Conservation (phyloP, 495 filamentous ascomycete species). For the Xylaria sp. region DNA sequence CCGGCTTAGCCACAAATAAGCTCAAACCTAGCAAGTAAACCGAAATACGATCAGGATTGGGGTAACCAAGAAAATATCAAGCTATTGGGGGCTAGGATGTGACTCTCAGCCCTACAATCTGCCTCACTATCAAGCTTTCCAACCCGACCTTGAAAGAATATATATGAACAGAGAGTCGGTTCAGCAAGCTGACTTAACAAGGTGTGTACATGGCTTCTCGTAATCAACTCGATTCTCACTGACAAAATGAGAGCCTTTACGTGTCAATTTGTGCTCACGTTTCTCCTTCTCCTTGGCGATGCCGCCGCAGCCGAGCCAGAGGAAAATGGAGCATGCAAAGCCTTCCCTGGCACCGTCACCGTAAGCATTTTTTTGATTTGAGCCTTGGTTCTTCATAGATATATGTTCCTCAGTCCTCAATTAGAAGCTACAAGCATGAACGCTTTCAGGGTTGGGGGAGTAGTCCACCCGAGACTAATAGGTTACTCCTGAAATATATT, state of each 20-base stretch:
- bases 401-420: not conserved
- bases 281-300: slow-evolving; percentile 25
- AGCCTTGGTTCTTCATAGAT: not conserved
- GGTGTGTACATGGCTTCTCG: not conserved
- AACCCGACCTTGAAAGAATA: not conserved
- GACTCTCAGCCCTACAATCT: slow-evolving; percentile 7
- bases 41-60: slow-evolving; percentile 20
- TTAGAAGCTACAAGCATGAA: not conserved
- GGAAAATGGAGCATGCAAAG: slow-evolving; percentile 38
- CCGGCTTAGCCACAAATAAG: slow-evolving; percentile 4
- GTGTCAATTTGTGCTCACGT: slow-evolving; percentile 11
- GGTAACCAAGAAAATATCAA: not conserved
- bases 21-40: not conserved
- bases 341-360: slow-evolving; percentile 39
- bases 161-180: not conserved
- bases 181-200: not conserved
- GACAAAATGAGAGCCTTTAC: slow-evolving; percentile 23
- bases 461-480: not conserved
- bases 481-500: not conserved
- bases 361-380: slow-evolving; percentile 8
- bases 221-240: not conserved
- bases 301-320: slow-evolving; percentile 23
- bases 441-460: not conserved
- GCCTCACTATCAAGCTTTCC: not conserved
- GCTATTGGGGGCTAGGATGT: not conserved